phyloP scores from a whole-genome alignment of 2,329 filamentous ascomycete species.

The Cercospora canescens region DNA sequence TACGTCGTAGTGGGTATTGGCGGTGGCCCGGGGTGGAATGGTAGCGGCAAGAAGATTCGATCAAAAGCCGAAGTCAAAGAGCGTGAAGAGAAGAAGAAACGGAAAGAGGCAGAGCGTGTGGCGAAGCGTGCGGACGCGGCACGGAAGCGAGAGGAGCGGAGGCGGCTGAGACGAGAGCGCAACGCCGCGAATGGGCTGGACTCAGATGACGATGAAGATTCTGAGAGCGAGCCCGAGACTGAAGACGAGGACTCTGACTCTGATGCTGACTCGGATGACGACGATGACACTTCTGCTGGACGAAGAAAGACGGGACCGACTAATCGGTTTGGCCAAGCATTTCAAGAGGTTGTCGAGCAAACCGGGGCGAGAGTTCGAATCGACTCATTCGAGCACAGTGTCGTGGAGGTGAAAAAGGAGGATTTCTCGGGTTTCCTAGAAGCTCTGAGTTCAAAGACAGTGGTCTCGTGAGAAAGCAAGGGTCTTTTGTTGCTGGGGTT shows the following conservation, averaged over 20 bases:
- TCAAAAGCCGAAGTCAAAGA: slow-evolving; percentile 47
- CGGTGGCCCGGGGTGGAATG: slow-evolving; percentile 68
- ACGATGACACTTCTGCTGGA: slow-evolving; percentile 57
- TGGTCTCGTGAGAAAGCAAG: slow-evolving; percentile 56
- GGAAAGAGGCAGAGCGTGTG: slow-evolving; percentile 53
- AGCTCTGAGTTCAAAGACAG: slow-evolving; percentile 84
- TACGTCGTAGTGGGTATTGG: slow-evolving; percentile 94
- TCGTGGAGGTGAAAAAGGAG: slow-evolving; percentile 97
- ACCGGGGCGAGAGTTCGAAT: slow-evolving; percentile 87
- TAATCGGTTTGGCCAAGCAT: slow-evolving; percentile 91
- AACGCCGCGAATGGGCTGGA: slow-evolving; percentile 56
- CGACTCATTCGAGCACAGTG: slow-evolving; percentile 96
- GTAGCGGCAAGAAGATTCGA: slow-evolving; percentile 59
- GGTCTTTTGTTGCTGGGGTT: neutral
- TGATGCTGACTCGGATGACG: slow-evolving; percentile 28
- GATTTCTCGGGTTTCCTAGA: slow-evolving; percentile 90
- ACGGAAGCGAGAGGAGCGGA: slow-evolving; percentile 56
- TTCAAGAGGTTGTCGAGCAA: slow-evolving; percentile 91
- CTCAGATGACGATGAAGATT: slow-evolving; percentile 50
- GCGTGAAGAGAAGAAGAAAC: slow-evolving; percentile 63
- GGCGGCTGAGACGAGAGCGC: slow-evolving; percentile 60
- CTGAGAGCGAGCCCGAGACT: slow-evolving; percentile 51
- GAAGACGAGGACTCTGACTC: slow-evolving; percentile 36
- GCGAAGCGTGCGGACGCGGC: slow-evolving; percentile 56
- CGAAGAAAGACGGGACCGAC: slow-evolving; percentile 68